Conservation (phyloP, 1,284 basidiomycete genomes). For the Chondrostereum purpureum region DNA sequence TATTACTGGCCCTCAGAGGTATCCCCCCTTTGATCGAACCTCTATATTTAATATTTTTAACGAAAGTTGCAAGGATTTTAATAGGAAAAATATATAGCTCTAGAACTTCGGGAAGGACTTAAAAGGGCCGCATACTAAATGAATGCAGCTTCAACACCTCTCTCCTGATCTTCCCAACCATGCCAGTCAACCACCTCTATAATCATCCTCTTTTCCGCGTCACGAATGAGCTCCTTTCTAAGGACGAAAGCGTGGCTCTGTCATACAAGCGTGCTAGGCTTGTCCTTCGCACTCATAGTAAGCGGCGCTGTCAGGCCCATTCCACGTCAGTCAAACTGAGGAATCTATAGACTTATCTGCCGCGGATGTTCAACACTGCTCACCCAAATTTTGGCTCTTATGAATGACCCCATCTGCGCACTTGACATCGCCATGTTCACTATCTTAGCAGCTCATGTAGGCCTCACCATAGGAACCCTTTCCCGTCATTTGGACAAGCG, state of each 20-base stretch:
- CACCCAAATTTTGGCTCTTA: constrained; percentile 40
- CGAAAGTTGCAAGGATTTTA: no score
- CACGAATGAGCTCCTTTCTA: constrained; percentile 34
- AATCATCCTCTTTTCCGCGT: constrained; percentile 39
- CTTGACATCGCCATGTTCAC: constrained; percentile 44
- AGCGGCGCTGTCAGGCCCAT: constrained; percentile 14
- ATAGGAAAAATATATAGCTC: no score
- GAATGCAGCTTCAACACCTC: no score
- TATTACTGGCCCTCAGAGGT: no score
- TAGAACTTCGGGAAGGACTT: no score
- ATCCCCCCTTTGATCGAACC: no score
- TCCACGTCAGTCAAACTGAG: constrained; percentile 2
- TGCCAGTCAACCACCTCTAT: constrained; percentile 30
- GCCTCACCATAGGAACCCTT: constrained; percentile 43
- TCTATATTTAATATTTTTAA: no score
- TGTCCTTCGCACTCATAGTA: constrained; percentile 41
- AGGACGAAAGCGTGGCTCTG: constrained; percentile 38
- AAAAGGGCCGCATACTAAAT: no score
- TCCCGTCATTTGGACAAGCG: constrained; percentile 38
- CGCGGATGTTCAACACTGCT: constrained; percentile 38
- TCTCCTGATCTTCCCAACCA: constrained; percentile 18
- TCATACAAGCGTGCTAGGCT: constrained; percentile 42
- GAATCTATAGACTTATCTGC: constrained; percentile 31
- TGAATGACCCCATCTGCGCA: constrained; percentile 42
- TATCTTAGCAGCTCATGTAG: constrained; percentile 40